Evolutionary conservation across 441 rosid species (phyloP), one percentile per base, ranked within the genome.

Genomic region (Euphorbia corollata): DNA sequence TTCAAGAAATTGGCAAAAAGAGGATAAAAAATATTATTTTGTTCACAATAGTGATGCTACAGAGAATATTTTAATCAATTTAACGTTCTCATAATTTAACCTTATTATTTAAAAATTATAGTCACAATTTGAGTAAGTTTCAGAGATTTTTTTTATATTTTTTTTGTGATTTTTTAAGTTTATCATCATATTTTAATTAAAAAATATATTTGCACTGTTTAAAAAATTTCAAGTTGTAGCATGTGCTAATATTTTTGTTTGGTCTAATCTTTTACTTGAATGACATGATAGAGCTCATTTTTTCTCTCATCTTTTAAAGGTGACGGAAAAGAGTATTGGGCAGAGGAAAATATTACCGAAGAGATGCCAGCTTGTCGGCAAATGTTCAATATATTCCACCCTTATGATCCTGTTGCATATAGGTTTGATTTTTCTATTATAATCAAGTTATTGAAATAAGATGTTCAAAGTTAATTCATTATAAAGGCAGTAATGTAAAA

Each of bases 321-420:
- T 59, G 86, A 86, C 77, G 99, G 98, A 65, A 73, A 82, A 67
- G 91, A 87, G 22, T 94, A 94, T 76, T 88, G 98, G 99, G 86
- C 54, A 57, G 97, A 86, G 80, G 97, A 84, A 73, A 88, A 84
- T 74, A 83, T 80, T 69, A 79, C 2, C 45, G 99, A 94, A 86
- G 98, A 91, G 88, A 86, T 89, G 84, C 99, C 98, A 65, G 91
- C 94, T 67, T 94, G 99, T 77, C 84, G 81, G 69, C 98, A 85
- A 81, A 91, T 94, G 98, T 83, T 91, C 87, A 94, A 91, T 81
- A 91, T 94, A 68, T 94, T 94, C 79, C 98, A 94, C 76, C 99
- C 99, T 23, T 94, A 72, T 75, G 99, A 95, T 78, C 99, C 99
- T 58, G 99, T 94, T 75, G 99, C 99, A 64, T 94, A 94, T 79